Evolutionary conservation across 176 grass and related monocot species (phyloP), one percentile per base, ranked within the genome.

Genomic region (Juncus inflexus): DNA sequence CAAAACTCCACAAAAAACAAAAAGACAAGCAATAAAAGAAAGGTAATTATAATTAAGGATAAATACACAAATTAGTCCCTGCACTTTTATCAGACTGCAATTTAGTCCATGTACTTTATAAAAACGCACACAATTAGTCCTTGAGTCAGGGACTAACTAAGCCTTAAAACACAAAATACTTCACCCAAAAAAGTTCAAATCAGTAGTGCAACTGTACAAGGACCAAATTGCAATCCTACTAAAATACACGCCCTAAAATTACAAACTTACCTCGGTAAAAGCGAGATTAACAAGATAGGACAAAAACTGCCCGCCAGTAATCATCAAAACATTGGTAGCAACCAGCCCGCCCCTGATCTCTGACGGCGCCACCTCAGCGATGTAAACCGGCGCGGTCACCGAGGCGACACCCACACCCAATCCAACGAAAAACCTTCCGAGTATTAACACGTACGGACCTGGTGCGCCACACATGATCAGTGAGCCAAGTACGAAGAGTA

Each of bases 231-330:
- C 57, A 38, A 63, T 52, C 12, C 58, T 63, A 1, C 35, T 5
- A 38, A 67, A 55, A 40, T 37, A 73, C 56, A 28, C 19, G 19
- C 19, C 19, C 19, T 28, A 28, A 28, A 28, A 28, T 28, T 28
- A 28, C 19, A 81, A 52, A 50, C 76, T 72, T 81, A 97, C 87
- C 87, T 86, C 87, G 15, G 85, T 97, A 76, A 97, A 97, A 49
- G 87, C 85, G 8, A 97, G 85, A 81, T 97, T 97, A 76, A 97
- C 86, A 67, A 97, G 82, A 59, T 97, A 97, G 7, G 92, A 89
- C 67, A 97, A 84, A 78, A 97, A 97, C 63, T 97, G 92, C 3
- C 92, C 92, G 4, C 92, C 82, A 8, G 92, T 97, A 69, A 97
- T 97, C 92, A 97, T 97, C 51, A 97, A 86, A 45, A 91, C 87